These are phyloP conservation scores for Talaromyces sp. DNA, from an alignment of 2,329 filamentous ascomycete species.

Conservation along the genomic window DNA sequence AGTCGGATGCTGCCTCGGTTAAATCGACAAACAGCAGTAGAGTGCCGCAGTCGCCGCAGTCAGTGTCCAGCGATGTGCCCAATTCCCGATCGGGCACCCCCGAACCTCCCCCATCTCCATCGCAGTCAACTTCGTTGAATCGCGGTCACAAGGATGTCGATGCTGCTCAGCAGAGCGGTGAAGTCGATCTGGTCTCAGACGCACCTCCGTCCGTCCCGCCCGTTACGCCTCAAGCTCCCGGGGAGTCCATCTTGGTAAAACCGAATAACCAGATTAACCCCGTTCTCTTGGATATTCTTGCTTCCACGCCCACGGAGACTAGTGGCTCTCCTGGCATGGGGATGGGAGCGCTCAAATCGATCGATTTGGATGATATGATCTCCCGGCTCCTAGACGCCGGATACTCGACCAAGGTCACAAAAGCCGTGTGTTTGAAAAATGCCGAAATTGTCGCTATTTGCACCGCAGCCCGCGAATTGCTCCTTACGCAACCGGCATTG, in stretches of 20 bases:
- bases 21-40: conserved; percentile 60
- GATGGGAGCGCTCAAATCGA: conserved; percentile 85
- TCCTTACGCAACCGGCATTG: conserved; percentile 86
- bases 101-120: conserved; percentile 76
- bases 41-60: conserved; percentile 20
- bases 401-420: conserved; percentile 95
- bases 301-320: conserved; percentile 36
- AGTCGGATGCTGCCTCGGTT: conserved; percentile 69
- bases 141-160: conserved; percentile 71
- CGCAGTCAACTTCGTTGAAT: conserved; percentile 70
- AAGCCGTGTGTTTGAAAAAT: conserved; percentile 95
- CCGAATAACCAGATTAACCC: conserved; percentile 68
- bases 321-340: conserved; percentile 60
- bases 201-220: conserved; percentile 65
- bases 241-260: conserved; percentile 85
- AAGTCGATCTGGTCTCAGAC: conserved; percentile 93
- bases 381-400: conserved; percentile 88
- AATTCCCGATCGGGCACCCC: conserved; percentile 44
- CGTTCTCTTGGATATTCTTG: conserved; percentile 49
- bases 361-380: conserved; percentile 96
- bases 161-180: conserved; percentile 77
- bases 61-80: conserved; percentile 43
- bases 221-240: conserved; percentile 63
- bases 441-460: conserved; percentile 95
- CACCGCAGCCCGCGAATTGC: conserved; percentile 78